Conservation (phyloP, 306 rosid species). For the Arachis hypogaea region DNA sequence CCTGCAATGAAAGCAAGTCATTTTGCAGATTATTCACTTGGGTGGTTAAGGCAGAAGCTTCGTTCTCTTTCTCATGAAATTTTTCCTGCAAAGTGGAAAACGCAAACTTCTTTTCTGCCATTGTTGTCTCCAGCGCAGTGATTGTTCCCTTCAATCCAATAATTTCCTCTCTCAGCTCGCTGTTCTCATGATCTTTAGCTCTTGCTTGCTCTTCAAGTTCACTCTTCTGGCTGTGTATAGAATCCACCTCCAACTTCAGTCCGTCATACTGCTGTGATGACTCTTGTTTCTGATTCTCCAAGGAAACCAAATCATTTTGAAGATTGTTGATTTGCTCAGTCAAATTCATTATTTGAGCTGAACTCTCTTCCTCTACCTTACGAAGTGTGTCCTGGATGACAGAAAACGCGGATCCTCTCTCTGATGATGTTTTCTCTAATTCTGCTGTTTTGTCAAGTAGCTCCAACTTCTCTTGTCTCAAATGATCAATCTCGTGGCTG, state of each 20-base stretch:
- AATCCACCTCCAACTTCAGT: slow-evolving; percentile 53
- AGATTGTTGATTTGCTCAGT: slow-evolving; percentile 53
- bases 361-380: slow-evolving; percentile 37
- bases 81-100: slow-evolving; percentile 56
- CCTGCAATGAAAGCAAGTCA: slow-evolving; percentile 58
- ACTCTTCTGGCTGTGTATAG: slow-evolving; percentile 44
- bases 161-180: slow-evolving; percentile 51
- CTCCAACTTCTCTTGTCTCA: slow-evolving; percentile 51
- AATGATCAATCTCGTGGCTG: slow-evolving; percentile 43
- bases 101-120: slow-evolving; percentile 56
- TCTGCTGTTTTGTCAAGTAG: slow-evolving; percentile 37
- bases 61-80: slow-evolving; percentile 50
- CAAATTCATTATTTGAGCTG: slow-evolving; percentile 33
- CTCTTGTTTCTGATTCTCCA: slow-evolving; percentile 57
- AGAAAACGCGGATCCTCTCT: slow-evolving; percentile 42
- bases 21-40: slow-evolving; percentile 59
- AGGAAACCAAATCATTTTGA: slow-evolving; percentile 50
- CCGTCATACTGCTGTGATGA: slow-evolving; percentile 45
- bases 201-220: slow-evolving; percentile 56
- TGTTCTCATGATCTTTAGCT: slow-evolving; percentile 45
- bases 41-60: slow-evolving; percentile 55
- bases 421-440: slow-evolving; percentile 44
- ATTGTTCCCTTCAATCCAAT: slow-evolving; percentile 39
- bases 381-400: slow-evolving; percentile 40
- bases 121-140: slow-evolving; percentile 53